Percentiles rank a stretch among this genome's conserved stretches.
Conservation (phyloP, 1,139 yeast species). For the Yamadazyma conglobata region DNA sequence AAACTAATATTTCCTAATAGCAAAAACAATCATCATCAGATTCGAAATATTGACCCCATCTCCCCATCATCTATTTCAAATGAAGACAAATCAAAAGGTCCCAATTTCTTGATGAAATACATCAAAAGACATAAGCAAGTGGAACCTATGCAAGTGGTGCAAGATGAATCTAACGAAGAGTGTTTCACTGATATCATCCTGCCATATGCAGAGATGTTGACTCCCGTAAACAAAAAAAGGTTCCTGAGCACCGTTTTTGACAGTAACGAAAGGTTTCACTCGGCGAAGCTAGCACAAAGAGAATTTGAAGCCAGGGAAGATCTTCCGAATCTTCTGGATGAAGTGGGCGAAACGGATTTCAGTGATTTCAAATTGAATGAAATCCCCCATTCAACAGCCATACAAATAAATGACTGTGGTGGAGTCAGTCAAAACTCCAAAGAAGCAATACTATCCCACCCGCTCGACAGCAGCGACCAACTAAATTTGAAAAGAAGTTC, state of each 20-base stretch:
- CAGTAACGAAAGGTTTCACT: no score
- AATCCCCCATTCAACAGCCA: constrained; percentile 5
- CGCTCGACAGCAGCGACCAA: background rate
- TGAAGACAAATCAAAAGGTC: constrained; percentile 7
- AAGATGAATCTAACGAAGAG: background rate
- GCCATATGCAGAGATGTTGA: constrained; percentile 8
- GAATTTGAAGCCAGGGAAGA: no score
- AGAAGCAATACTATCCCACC: background rate
- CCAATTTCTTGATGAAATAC: constrained; percentile 8
- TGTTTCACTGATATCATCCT: constrained; percentile 4
- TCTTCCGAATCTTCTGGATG: no score
- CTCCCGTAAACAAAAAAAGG: constrained; percentile 5
- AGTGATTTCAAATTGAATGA: constrained; percentile 1
- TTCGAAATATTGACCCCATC: no score
- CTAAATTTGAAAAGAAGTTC: no score
- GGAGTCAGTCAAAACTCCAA: no score
- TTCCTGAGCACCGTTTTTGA: constrained; percentile 6
- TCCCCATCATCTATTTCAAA: background rate
- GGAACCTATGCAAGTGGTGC: background rate
- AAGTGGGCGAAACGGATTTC: background rate
- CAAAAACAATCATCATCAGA: no score
- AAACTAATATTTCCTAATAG: no score
- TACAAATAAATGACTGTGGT: no score
- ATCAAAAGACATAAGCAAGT: constrained; percentile 3
- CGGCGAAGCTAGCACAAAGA: no score